These are phyloP conservation scores for Schoenoplectus tabernaemontani DNA, from an alignment of 202 grass and related monocot species.

Conservation along the genomic window DNA sequence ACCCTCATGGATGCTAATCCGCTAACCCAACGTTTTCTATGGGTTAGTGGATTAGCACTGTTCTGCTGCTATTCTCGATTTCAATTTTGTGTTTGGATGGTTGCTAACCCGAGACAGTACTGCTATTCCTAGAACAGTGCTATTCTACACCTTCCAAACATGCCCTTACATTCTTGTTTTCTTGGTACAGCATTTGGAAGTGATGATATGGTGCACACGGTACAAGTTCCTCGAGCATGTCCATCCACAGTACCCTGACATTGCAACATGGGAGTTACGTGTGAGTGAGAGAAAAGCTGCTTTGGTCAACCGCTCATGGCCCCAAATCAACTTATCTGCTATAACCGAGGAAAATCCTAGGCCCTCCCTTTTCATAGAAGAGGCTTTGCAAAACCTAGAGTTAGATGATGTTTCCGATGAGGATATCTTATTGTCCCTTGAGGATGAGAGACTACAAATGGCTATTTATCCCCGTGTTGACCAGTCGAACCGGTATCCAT, in stretches of 20 bases:
- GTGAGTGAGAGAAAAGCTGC: slow-evolving; percentile 52
- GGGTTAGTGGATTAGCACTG: no score
- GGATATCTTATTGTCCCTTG: slow-evolving; percentile 41
- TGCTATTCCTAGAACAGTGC: no score
- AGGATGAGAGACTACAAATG: slow-evolving; percentile 48
- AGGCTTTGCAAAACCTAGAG: slow-evolving; percentile 79
- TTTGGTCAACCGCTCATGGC: slow-evolving; percentile 54
- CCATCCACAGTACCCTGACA: slow-evolving; percentile 35
- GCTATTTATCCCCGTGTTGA: slow-evolving; percentile 55
- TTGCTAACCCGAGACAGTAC: no score
- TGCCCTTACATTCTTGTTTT: slow-evolving; percentile 28
- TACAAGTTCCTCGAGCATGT: slow-evolving; percentile 62
- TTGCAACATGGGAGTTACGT: slow-evolving; percentile 50
- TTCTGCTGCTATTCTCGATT: no score
- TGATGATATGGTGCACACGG: slow-evolving; percentile 83
- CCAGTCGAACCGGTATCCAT: slow-evolving; percentile 50
- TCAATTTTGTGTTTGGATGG: no score
- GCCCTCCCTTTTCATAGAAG: slow-evolving; percentile 75
- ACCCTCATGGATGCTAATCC: no score
- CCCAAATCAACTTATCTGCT: slow-evolving; percentile 36
- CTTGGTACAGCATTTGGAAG: slow-evolving; percentile 83
- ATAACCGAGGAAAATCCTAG: slow-evolving; percentile 24
- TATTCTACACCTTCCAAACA: not conserved
- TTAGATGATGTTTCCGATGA: slow-evolving; percentile 51
- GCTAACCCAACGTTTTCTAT: no score